Conservation (phyloP, 495 filamentous ascomycete genomes). For the Jackrogersella minutella region DNA sequence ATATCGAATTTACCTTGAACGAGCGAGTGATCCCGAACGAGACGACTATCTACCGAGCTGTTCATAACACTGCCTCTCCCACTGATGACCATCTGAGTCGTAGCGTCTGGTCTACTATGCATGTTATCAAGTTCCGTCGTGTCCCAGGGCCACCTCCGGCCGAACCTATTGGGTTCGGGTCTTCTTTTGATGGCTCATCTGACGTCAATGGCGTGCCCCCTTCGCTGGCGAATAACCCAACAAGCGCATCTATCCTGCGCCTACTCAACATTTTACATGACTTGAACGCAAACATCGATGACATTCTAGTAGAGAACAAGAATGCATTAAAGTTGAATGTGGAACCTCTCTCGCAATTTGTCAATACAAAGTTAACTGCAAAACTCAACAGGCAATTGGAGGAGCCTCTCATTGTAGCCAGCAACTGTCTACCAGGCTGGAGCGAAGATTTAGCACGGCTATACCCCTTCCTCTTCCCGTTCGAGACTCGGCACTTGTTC, state of each 20-base stretch:
- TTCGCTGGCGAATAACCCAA: slow-evolving; percentile 84
- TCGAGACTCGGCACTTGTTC: slow-evolving; percentile 97
- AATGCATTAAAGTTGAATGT: slow-evolving; percentile 71
- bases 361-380: slow-evolving; percentile 99
- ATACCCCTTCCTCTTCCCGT: slow-evolving; percentile 98
- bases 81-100: slow-evolving; percentile 72
- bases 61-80: slow-evolving; percentile 74
- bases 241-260: slow-evolving; percentile 85
- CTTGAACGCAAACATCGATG: slow-evolving; percentile 93
- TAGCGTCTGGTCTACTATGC: slow-evolving; percentile 87
- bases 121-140: slow-evolving; percentile 90
- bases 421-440: slow-evolving; percentile 95
- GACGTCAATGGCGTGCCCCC: slow-evolving; percentile 66
- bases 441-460: slow-evolving; percentile 95
- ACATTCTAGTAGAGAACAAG: slow-evolving; percentile 90
- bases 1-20: slow-evolving; percentile 93
- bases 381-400: slow-evolving; percentile 97
- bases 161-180: slow-evolving; percentile 72
- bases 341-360: slow-evolving; percentile 92
- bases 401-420: slow-evolving; percentile 97
- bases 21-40: slow-evolving; percentile 85
- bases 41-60: slow-evolving; percentile 95
- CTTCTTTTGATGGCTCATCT: slow-evolving; percentile 55
- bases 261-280: slow-evolving; percentile 91
- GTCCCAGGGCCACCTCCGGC: slow-evolving; percentile 87